Evolutionary conservation across 306 rosid species (phyloP).

Genomic region (Quercus alba): DNA sequence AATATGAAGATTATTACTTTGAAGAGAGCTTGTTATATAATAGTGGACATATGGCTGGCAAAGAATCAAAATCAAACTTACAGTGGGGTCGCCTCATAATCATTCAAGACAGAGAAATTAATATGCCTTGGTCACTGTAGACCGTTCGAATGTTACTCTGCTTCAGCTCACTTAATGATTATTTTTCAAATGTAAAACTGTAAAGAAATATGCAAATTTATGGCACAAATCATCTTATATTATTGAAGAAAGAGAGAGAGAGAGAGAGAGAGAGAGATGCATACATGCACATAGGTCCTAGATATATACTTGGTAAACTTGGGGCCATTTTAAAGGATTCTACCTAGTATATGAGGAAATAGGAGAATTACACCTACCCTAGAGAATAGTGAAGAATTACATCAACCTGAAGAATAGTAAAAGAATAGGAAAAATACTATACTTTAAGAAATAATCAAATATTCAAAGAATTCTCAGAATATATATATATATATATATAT

Average conservation of each 20-base stretch:
- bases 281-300: too few relatives aligned
- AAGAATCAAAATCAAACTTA: conserved; percentile 26
- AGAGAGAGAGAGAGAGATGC: neutral
- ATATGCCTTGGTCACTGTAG: conserved; percentile 35
- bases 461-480: too few relatives aligned
- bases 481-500: too few relatives aligned
- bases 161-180: conserved; percentile 30
- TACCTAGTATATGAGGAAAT: too few relatives aligned
- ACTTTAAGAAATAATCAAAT: too few relatives aligned
- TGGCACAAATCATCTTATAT: neutral
- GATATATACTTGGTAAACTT: too few relatives aligned
- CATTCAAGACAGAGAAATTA: conserved; percentile 62
- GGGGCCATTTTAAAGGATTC: too few relatives aligned
- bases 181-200: conserved; percentile 29
- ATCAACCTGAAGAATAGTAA: too few relatives aligned
- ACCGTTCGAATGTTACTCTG: conserved; percentile 30
- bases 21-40: neutral
- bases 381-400: too few relatives aligned
- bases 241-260: neutral
- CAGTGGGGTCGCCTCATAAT: conserved; percentile 56
- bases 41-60: conserved; percentile 51
- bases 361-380: too few relatives aligned
- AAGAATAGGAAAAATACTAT: too few relatives aligned
- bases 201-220: conserved; percentile 19
- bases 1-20: neutral